phyloP scores from a whole-genome alignment of 2,329 filamentous ascomycete species.

The Trichoderma lentiforme region DNA sequence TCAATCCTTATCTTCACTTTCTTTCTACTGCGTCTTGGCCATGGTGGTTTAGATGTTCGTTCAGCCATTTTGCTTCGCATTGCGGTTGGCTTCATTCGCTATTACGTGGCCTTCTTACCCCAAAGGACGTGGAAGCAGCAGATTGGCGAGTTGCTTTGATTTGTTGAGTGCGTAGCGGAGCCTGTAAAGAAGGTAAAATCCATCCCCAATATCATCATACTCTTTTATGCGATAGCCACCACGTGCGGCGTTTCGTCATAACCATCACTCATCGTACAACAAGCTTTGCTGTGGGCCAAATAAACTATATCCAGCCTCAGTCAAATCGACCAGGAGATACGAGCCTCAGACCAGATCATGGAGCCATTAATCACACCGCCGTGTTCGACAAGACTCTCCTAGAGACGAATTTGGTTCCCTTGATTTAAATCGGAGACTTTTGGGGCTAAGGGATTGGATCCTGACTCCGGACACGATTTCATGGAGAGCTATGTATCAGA shows the following conservation, averaged over 20 bases:
- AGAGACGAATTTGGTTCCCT: not conserved
- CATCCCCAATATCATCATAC: not conserved
- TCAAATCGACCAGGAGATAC: not conserved
- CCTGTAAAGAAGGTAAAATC: not conserved
- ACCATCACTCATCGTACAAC: not conserved
- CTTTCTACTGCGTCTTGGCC: not conserved
- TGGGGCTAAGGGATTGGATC: not conserved
- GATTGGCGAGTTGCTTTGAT: not conserved
- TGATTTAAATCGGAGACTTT: not conserved
- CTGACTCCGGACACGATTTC: not conserved
- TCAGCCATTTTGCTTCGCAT: not conserved
- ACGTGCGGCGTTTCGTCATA: not conserved
- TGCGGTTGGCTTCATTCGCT: not conserved
- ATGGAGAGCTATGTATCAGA: not conserved
- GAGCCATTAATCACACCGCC: not conserved
- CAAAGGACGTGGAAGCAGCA: not conserved
- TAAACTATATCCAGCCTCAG: not conserved
- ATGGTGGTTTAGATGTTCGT: not conserved
- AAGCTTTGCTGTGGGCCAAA: not conserved
- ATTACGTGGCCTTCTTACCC: not conserved
- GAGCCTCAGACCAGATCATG: not conserved
- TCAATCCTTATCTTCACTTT: not conserved
- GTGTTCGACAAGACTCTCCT: not conserved
- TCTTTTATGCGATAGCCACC: not conserved
- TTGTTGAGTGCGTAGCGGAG: not conserved